Evolutionary conservation across 2,329 filamentous ascomycete genomes (phyloP), one percentile per base, ranked within the genome.

Genomic region (Sarocladium kiliense): DNA sequence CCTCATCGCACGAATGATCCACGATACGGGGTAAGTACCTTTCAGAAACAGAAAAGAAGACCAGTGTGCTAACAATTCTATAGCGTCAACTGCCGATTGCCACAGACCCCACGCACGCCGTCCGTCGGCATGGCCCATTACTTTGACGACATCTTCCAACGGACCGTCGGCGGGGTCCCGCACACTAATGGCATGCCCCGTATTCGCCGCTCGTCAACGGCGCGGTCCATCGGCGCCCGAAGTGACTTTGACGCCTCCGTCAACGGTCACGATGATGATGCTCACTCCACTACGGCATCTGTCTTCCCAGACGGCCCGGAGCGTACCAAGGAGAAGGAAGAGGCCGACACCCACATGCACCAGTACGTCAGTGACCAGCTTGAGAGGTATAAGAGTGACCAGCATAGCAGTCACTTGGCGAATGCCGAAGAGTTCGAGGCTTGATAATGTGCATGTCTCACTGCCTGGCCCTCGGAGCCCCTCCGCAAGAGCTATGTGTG

Each of bases 1-100:
- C 23, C 73, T 97, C 62, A 91, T 97, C 68, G 93, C 93, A 25
- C 92, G 95, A 72, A 89, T 97, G 84, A 97, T 97, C 58, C 93
- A 97, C 64, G 94, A 97, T 66, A 97, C 93, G 62, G 93, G 92
- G 89, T 94, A 85, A 76, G 86, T 74, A 60, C 5, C 36, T 39
- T 19, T 49, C 53, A 12, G 39, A n/a, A 45, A 14, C 19, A 19
- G n/a, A 21, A 3, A 19, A 30, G 32, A 9, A 14, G 5, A 37
- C 10, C 39, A 7, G 14, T 18, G 36, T 54, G 23, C 77, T 84
- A 71, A 83, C 68, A 42, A 53, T 16, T 27, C 2, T 41, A 56
- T 61, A 93, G 89, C 62, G 81, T 95, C 66, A 94, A 85, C 68
- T 96, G 92, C 69, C 89, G 92, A 64, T 84, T 96, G 14, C 92